phyloP scores from a whole-genome alignment of 225 moss, liverwort and hornwort genomes.

The Rhytidiadelphus loreus region DNA sequence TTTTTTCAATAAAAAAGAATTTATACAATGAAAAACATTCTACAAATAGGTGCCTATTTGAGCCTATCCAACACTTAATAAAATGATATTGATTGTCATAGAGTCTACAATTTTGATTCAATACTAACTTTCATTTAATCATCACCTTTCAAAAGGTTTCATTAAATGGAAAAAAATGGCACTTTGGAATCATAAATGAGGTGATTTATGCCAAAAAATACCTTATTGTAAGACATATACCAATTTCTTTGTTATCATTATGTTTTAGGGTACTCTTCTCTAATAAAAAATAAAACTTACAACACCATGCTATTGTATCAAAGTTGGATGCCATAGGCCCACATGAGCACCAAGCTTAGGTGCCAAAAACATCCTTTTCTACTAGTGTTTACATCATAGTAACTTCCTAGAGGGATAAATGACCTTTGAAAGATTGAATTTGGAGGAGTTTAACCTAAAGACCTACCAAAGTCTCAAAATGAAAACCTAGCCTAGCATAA shows the following conservation, averaged over 20 bases:
- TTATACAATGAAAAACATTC: no score
- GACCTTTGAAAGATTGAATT: background rate
- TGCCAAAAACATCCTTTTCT: background rate
- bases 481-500: background rate
- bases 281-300: background rate
- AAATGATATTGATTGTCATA: background rate
- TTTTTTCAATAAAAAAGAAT: no score
- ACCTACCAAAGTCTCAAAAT: background rate
- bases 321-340: fast-evolving
- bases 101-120: background rate
- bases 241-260: background rate
- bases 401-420: background rate
- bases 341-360: background rate
- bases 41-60: no score
- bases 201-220: background rate
- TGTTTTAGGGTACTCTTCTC: fast-evolving
- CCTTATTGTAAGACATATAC: fast-evolving
- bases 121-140: background rate
- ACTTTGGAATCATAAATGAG: background rate
- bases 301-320: background rate
- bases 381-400: background rate
- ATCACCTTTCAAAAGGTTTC: background rate
- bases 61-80: no score
- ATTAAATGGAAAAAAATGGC: background rate
- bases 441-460: fast-evolving